Base-by-base conservation (phyloP, 257 asterid species). In the Handroanthus guayacan region DNA sequence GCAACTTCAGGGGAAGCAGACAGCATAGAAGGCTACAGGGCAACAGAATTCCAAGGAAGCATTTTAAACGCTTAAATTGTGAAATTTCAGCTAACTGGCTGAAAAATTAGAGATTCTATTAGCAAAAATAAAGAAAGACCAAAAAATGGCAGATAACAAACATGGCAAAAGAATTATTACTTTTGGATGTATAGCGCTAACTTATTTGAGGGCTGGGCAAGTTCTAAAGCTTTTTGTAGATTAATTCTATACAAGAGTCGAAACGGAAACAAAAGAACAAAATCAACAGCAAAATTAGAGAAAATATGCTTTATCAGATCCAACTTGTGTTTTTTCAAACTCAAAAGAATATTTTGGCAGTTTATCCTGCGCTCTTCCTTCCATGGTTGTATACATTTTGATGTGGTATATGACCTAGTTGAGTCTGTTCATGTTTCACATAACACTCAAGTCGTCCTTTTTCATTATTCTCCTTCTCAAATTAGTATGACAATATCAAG, bases 1-100 rank as follows among this genome's bases (percentile, higher is more conserved):
- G 89, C 81, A 77, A 86, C 69, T 80, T 92, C 97, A 75, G 78
- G 71, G 16, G 88, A 81, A 68, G 86, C 83, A 16, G 80, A 72
- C 51, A 66, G 71, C 79, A 75, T 39, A 36, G 82, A 72, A 74
- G 89, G 78, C 97, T 91, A 88, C 70, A 75, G 57, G 69, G 16
- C 78, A 75, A 54, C 10, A 16, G 36, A 74, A 67, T 17, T 52
- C 31, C 57, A 9, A 12, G 47, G 48, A 48, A 56, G 50, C 18
- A 60, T 9, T 54, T 31, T 18, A 56, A 41, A 37, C 4, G 71
- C 71, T 38, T 7, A n/a, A 72, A 77, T 20, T 47, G 48, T 9
- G 44, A 65, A 54, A 37, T 47, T 71, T 48, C 50, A 57, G 14
- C 44, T 37, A 47, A 12, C 52, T 31, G 25, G 39, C 52, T 7